Evolutionary conservation across 1,284 basidiomycete genomes (phyloP), one percentile per base, ranked within the genome.

Genomic region (Lentinus polychrous): DNA sequence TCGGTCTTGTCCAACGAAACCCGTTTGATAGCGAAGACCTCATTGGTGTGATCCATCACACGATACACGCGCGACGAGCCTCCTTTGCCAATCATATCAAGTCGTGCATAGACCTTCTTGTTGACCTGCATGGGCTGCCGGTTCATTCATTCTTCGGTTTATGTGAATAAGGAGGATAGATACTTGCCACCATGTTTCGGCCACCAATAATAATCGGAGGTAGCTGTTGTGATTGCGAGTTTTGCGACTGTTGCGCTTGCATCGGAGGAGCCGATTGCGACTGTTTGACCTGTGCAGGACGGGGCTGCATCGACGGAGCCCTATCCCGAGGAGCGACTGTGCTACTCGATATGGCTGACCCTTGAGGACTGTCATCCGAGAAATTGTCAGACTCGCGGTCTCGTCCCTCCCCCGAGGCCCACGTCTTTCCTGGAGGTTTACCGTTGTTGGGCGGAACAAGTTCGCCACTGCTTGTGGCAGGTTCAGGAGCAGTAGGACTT

Each of bases 1-100:
- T 96, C 94, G 4, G 84, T 84, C 58, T 84, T 85, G 60, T 94
- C 91, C 12, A 96, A 73, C 14, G 83, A 78, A 15, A 96, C 93
- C 34, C 86, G 82, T 64, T 96, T 96, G 62, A 96, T 77, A 10
- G 94, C 94, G 59, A 79, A 91, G 36, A 95, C 75, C 58, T 88
- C 83, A 61, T 87, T 87, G 43, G 75, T 71, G 20, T 75, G 71
- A 59, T 81, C 87, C 61, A 94, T 76, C 10, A 94, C 92, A 23
- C 91, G 86, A 65, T 86, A 96, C 17, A 96, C 94, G 46, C 90
- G 86, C n/a, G 92, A 95, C 8, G 91, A 88, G 0, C 94, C 94
- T 35, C 94, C 94, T 60, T 86, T 90, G 35, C 94, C 94, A 47
- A 97, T 83, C 63, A 92, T 71, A 55, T 94, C 91, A 1, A 94